A percentile compares a stretch with the other conserved stretches of the same genome.
phyloP scores from a whole-genome alignment of 768 basidiomycete genomes.

The Podaxis sp. region DNA sequence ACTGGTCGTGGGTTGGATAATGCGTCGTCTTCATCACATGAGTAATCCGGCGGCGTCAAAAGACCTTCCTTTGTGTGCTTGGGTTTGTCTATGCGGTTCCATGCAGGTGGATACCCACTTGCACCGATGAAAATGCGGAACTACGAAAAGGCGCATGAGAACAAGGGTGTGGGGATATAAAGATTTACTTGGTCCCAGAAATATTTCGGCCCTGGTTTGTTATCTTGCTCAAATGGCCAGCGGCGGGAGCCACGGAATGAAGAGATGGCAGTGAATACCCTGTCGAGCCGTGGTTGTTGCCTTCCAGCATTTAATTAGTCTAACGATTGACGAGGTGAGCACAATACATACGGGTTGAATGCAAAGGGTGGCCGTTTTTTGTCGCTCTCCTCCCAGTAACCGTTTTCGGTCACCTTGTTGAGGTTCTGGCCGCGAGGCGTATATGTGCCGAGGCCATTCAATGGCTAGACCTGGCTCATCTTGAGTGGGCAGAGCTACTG shows the following conservation, averaged over 20 bases:
- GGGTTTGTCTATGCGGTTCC: slow-evolving; percentile 11
- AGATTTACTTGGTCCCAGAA: slow-evolving; percentile 8
- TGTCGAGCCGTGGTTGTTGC: background rate
- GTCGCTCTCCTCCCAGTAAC: slow-evolving; percentile 7
- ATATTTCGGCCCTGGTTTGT: slow-evolving; percentile 7
- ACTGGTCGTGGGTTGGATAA: background rate
- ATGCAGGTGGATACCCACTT: slow-evolving; percentile 6
- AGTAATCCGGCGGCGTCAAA: background rate
- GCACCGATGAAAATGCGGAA: slow-evolving; percentile 9
- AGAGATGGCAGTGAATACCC: background rate
- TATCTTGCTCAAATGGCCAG: slow-evolving; percentile 5
- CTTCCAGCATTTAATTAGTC: background rate
- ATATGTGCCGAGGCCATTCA: background rate
- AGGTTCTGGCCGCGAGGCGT: background rate
- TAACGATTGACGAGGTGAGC: background rate
- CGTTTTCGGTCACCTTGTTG: background rate
- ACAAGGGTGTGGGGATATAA: background rate
- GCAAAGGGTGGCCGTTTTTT: background rate
- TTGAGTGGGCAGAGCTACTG: background rate
- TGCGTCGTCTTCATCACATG: background rate
- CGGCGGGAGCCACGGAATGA: slow-evolving; percentile 2
- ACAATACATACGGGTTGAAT: background rate
- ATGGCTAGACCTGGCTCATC: background rate
- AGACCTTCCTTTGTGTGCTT: background rate
- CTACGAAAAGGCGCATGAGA: background rate